Conservation (phyloP, 2,329 filamentous ascomycete genomes). For the Aspergillus tamarii region DNA sequence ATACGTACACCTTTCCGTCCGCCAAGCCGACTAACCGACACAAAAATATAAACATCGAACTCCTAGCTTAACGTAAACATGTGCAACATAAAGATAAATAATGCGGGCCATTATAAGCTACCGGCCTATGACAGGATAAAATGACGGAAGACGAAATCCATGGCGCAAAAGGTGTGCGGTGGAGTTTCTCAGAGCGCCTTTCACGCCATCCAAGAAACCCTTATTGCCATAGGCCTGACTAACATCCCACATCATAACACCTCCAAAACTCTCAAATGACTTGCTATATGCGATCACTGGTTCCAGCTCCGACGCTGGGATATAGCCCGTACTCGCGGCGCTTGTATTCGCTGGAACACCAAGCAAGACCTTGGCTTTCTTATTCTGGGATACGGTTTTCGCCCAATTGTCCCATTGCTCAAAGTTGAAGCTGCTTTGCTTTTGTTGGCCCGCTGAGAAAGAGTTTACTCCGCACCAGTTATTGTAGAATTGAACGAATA, state of each 20-base stretch:
- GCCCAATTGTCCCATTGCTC: slow-evolving; percentile 69
- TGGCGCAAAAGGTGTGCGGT: slow-evolving; percentile 11
- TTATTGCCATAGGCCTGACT: slow-evolving; percentile 62
- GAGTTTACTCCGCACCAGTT: slow-evolving; percentile 65
- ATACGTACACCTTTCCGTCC: neutral
- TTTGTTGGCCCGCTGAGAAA: slow-evolving; percentile 50
- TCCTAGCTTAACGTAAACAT: neutral
- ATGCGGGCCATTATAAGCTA: neutral
- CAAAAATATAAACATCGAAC: neutral
- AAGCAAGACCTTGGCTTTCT: slow-evolving; percentile 63
- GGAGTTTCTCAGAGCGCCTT: slow-evolving; percentile 35
- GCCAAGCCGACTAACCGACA: neutral
- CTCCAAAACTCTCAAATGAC: slow-evolving; percentile 64
- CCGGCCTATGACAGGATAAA: neutral
- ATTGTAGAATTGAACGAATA: slow-evolving; percentile 71
- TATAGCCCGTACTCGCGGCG: slow-evolving; percentile 61
- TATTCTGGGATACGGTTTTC: slow-evolving; percentile 59
- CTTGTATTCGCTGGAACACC: slow-evolving; percentile 61
- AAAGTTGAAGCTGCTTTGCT: slow-evolving; percentile 64
- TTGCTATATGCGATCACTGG: slow-evolving; percentile 58
- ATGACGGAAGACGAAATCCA: slow-evolving; percentile 4
- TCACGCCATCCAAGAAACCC: slow-evolving; percentile 57
- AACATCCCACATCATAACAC: slow-evolving; percentile 72
- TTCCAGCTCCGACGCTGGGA: slow-evolving; percentile 50
- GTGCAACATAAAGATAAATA: neutral